Base-by-base conservation (phyloP, 305 asterid species). In the Fraxinus paxiana region DNA sequence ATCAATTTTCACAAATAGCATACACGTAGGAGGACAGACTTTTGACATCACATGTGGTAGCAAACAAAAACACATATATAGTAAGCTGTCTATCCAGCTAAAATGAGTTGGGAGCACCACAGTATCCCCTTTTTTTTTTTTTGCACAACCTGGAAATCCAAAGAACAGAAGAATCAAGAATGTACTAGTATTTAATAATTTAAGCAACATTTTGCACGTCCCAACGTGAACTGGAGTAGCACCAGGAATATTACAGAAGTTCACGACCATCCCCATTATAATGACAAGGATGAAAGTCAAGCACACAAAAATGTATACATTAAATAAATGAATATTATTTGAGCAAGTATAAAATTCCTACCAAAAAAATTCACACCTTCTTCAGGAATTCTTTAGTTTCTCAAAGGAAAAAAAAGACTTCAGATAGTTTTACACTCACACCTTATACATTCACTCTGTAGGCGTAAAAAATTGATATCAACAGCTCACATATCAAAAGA, bases 1-100 rank as follows among this genome's bases (percentile, higher is more conserved):
- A 41, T 71, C 33, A 81, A 41, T 37, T 33, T 28, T 59, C 63
- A 48, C 54, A 81, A 82, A 59, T 37, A 78, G 76, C 78, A 78
- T 10, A 26, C 65, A 9, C 41, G 24, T 46, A 67, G 71, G 59
- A 63, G 9, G 73, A 43, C 2, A 79, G 17, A 82, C 56, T 65
- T 51, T 61, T 37, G 37, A 71, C 77, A 30, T 28, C 24, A 69
- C 75, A 30, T 28, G 24, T 5, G 10, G 38, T 12, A 67, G 38
- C 38, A 67, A 67, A 28, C 18, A 67, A 30, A 67, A 26, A 15
- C 17, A 69, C 74, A 15, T 69, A 15, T 30, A 8, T 15, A 31
- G 24, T 31, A 15, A 69, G 22, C 24, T 69, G 75, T 5, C 75
- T 67, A 67, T 31, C 41, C 41, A 69, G 75, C 22, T 28, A 6